phyloP scores from a whole-genome alignment of 352 stramenopile species.

The Aphanomyces stellatus region DNA sequence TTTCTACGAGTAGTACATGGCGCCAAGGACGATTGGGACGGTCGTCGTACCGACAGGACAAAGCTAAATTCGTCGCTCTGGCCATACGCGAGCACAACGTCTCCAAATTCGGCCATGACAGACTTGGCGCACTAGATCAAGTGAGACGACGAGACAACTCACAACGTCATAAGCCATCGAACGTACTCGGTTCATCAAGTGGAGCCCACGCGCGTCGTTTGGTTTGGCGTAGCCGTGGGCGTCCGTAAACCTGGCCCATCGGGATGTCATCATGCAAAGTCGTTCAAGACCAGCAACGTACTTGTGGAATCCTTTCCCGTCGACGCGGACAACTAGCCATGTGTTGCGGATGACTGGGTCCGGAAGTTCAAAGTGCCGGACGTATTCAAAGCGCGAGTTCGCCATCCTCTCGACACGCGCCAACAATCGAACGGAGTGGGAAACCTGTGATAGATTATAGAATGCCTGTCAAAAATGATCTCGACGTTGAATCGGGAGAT shows the following conservation, averaged over 20 bases:
- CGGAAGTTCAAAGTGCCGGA: slow-evolving; percentile 25
- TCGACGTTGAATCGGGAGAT: no score
- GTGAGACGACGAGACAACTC: not conserved
- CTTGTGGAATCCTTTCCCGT: slow-evolving; percentile 33
- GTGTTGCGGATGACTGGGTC: slow-evolving; percentile 30
- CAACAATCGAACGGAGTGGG: no score
- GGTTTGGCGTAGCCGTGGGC: slow-evolving; percentile 29
- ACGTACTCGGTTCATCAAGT: slow-evolving; percentile 29
- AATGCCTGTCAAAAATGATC: no score
- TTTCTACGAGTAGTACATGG: slow-evolving; percentile 12
- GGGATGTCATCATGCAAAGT: not conserved
- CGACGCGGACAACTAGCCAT: slow-evolving; percentile 31
- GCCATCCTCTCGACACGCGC: slow-evolving; percentile 16
- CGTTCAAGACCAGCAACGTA: slow-evolving; percentile 1
- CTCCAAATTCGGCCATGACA: slow-evolving; percentile 27
- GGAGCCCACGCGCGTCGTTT: slow-evolving; percentile 26
- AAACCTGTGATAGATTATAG: no score
- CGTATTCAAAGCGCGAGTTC: slow-evolving; percentile 26
- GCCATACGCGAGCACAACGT: slow-evolving; percentile 31
- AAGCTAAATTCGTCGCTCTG: slow-evolving; percentile 38
- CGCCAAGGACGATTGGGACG: not conserved
- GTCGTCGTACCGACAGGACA: slow-evolving; percentile 17
- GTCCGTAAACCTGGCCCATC: slow-evolving; percentile 22
- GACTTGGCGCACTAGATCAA: slow-evolving; percentile 17
- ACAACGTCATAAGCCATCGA: not conserved